phyloP scores from a whole-genome alignment of 2,329 filamentous ascomycete species.

The Chalaropsis thielavioides region DNA sequence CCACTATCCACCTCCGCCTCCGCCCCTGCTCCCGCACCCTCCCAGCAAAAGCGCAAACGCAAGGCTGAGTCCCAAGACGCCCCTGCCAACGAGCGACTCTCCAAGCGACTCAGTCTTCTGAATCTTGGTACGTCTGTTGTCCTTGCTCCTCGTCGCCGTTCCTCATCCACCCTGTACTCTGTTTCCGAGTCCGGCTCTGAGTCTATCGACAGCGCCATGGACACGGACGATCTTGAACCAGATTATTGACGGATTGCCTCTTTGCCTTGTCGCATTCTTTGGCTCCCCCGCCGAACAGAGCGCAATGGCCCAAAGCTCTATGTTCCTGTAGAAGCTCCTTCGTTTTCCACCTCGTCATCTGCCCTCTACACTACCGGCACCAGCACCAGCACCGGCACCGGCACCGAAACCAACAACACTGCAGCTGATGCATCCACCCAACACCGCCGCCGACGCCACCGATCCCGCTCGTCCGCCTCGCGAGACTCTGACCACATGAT shows the following conservation, averaged over 20 bases:
- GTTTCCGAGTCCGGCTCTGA: slow-evolving; percentile 12
- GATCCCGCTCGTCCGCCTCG: slow-evolving; percentile 1
- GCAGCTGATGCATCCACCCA: slow-evolving; percentile 19
- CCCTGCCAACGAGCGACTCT: slow-evolving; percentile 56
- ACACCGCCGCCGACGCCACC: slow-evolving; percentile 18
- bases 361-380: slow-evolving; percentile 16
- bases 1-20: slow-evolving; percentile 9
- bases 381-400: neutral
- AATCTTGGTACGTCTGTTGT: slow-evolving; percentile 52
- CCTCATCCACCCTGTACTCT: slow-evolving; percentile 12
- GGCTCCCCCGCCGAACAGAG: slow-evolving; percentile 30
- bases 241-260: slow-evolving; percentile 15
- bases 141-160: slow-evolving; percentile 14
- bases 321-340: slow-evolving; percentile 41
- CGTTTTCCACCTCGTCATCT: slow-evolving; percentile 25
- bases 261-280: slow-evolving; percentile 3
- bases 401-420: slow-evolving; percentile 14
- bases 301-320: slow-evolving; percentile 49
- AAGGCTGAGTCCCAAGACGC: slow-evolving; percentile 25
- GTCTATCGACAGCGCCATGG: slow-evolving; percentile 14
- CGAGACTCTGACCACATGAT: slow-evolving; percentile 52
- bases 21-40: slow-evolving; percentile 19
- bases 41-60: slow-evolving; percentile 42
- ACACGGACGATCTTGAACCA: slow-evolving; percentile 20
- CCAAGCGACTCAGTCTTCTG: slow-evolving; percentile 68